phyloP scores from a whole-genome alignment of 345 rosid species.

The Melaleuca alternifolia region DNA sequence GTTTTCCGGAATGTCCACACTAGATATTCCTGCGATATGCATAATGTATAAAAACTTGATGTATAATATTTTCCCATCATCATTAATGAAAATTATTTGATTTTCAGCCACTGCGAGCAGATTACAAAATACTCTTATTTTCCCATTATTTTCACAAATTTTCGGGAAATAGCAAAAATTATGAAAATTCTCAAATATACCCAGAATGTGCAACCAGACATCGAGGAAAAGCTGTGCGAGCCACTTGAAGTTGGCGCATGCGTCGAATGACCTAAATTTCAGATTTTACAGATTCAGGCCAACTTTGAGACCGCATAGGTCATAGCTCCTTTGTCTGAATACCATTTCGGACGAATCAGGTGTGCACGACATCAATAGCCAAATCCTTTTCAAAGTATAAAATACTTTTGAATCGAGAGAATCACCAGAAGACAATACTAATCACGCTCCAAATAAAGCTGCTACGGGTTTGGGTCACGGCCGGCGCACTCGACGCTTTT shows the following conservation, averaged over 20 bases:
- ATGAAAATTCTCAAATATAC: too few relatives aligned
- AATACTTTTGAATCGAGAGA: too few relatives aligned
- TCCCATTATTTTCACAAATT: neutral
- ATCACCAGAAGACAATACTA: neutral
- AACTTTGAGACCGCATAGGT: neutral
- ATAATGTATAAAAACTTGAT: too few relatives aligned
- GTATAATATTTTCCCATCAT: neutral
- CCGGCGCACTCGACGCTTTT: neutral
- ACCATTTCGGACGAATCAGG: neutral
- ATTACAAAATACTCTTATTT: too few relatives aligned
- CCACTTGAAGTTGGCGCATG: too few relatives aligned
- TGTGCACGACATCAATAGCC: neutral
- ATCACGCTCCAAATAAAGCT: accelerated
- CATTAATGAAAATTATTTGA: neutral
- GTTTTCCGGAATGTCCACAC: too few relatives aligned
- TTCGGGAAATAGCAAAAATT: too few relatives aligned
- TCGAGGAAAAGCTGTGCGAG: too few relatives aligned
- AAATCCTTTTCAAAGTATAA: too few relatives aligned
- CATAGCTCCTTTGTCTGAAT: neutral
- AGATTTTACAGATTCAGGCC: neutral
- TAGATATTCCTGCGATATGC: too few relatives aligned
- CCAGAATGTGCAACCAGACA: too few relatives aligned
- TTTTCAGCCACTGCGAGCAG: neutral
- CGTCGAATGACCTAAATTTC: too few relatives aligned
- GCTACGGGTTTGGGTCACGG: neutral